Base-by-base conservation (phyloP, 805 yeast species). In the Henningerozyma blattae region DNA sequence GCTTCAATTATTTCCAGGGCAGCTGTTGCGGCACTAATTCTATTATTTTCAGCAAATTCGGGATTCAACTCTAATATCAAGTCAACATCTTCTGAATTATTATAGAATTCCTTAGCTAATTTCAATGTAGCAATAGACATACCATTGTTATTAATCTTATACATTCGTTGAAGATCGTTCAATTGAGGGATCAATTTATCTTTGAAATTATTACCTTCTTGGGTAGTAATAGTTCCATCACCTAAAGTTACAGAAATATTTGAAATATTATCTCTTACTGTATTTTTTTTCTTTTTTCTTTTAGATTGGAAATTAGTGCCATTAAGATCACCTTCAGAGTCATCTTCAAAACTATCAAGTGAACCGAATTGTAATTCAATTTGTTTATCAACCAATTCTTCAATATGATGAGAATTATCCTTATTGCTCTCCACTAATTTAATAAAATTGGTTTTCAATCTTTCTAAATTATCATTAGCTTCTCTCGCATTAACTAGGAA, bases 51-150 rank as follows among this genome's bases (percentile, higher is more conserved):
- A 2, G 60, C 51, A 10, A 52, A 31, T 12, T 28, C 33, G 4
- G 34, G 42, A 5, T 50, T 39, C 15, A 65, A 60, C 39, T 54
- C 63, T 28, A 64, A 45, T 15, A 44, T 47, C 6, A 69, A 39
- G 15, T 61, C 59, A 7, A 75, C 55, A 14, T 62, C 60, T 28
- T 70, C 76, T 2, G 74, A 68, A 4, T 63, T 52, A 15, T 67
- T 58, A 39, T 61, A 67, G 27, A 59, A 56, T 2, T 62, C 52
- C 38, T 62, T 64, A 6, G 69, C 59, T 18, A 67, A 50, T 1
- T 46, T 36, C 15, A 68, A 30, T 14, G 52, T 58, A 0, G 72
- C 66, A 7, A 72, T 56, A 10, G 54, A 45, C 29, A 56, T 47
- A 7, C 66, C 61, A 34, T 64, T 56, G 34, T 66, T 52, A 27